A percentile compares a stretch with the other conserved stretches of the same genome.
Conservation (phyloP, 23 red algal species). For the Cyanidioschyzon merolae region DNA sequence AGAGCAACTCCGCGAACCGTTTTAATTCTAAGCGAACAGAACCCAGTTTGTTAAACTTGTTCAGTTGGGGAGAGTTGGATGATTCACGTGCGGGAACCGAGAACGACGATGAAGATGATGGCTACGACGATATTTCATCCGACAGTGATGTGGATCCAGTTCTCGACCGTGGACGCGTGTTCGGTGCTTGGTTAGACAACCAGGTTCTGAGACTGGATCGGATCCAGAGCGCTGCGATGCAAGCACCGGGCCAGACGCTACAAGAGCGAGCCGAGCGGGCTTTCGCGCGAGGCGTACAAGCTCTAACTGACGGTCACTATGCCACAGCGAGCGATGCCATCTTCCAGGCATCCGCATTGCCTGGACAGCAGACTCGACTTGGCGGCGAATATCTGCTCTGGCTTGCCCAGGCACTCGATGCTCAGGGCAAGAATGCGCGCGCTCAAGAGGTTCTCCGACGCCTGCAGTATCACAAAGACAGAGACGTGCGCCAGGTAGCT, state of each 20-base stretch:
- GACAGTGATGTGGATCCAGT: neutral
- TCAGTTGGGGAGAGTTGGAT: too few relatives aligned
- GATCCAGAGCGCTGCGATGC: neutral
- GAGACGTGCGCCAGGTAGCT: constrained; percentile 69
- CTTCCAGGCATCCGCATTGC: constrained; percentile 27
- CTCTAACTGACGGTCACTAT: constrained; percentile 52
- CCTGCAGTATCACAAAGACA: constrained; percentile 43
- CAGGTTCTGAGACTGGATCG: neutral
- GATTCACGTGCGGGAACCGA: too few relatives aligned
- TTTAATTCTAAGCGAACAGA: too few relatives aligned
- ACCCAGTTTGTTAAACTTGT: too few relatives aligned
- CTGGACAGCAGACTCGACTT: constrained; percentile 27
- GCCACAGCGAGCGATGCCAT: constrained; percentile 26
- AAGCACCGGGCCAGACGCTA: neutral
- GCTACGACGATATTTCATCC: neutral
- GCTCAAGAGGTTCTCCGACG: constrained; percentile 40
- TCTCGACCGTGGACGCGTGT: constrained; percentile 1
- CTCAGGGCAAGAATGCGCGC: constrained; percentile 40
- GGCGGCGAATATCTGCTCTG: constrained; percentile 84
- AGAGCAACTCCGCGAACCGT: too few relatives aligned
- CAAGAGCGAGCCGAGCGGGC: constrained; percentile 25
- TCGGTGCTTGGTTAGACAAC: constrained; percentile 7
- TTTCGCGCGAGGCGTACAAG: constrained; percentile 39
- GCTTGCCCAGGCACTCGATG: constrained; percentile 80
- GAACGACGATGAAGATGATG: constrained; percentile 24